These are phyloP conservation scores for Teratosphaeria destructans DNA, from an alignment of 2,329 filamentous ascomycete species.

Conservation along the genomic window DNA sequence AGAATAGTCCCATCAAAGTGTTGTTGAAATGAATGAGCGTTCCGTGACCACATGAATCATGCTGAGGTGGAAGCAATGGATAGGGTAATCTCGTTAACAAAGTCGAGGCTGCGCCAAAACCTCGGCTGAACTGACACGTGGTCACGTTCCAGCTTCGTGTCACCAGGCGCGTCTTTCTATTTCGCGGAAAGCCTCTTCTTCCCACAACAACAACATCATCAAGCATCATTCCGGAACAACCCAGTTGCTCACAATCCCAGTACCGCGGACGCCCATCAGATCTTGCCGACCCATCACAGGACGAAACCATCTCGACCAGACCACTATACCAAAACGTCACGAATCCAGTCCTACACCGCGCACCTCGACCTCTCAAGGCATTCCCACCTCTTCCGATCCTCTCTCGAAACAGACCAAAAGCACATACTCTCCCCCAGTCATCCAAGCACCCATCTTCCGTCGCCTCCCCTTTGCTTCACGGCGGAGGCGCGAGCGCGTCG, in stretches of 20 bases:
- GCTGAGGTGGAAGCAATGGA: too few relatives aligned
- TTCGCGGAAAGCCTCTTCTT: background rate
- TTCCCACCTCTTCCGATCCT: conserved; percentile 3
- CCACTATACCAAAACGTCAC: conserved; percentile 8
- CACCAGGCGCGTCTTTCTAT: background rate
- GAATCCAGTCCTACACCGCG: conserved; percentile 10
- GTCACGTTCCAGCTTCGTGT: too few relatives aligned
- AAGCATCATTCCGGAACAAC: conserved; percentile 1
- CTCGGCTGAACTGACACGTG: too few relatives aligned
- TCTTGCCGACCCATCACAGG: conserved; percentile 8
- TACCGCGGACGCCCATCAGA: background rate
- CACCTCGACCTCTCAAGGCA: conserved; percentile 7
- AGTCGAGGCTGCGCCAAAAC: too few relatives aligned
- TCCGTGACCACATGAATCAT: too few relatives aligned
- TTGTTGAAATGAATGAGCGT: too few relatives aligned
- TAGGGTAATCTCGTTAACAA: too few relatives aligned
- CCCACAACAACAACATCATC: background rate
- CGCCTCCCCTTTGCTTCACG: conserved; percentile 44
- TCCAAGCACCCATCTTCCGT: conserved; percentile 61
- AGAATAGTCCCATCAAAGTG: too few relatives aligned
- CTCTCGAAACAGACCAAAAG: conserved; percentile 36
- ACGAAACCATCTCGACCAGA: conserved; percentile 3
- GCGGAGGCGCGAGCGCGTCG: conserved; percentile 2
- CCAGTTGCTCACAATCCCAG: conserved; percentile 3
- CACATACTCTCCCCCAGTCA: conserved; percentile 73